Percentiles rank a stretch among this genome's conserved stretches.
These are phyloP conservation scores for Calcarisporium arbuscula DNA, from an alignment of 2,329 filamentous ascomycete species.

Conservation along the genomic window DNA sequence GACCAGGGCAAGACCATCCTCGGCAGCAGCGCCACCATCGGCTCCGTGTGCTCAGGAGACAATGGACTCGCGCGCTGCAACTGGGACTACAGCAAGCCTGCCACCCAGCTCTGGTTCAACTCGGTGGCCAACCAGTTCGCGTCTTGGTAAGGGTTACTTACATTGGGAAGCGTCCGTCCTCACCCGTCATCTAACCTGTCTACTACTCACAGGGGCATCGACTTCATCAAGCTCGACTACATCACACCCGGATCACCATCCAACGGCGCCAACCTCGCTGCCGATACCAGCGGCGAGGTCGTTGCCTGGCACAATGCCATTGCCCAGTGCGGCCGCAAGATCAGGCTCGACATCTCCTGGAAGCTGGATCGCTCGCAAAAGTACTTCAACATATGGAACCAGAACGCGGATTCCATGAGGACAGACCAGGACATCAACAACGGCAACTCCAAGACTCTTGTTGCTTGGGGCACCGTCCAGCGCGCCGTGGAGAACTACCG, in stretches of 20 bases:
- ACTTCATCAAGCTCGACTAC: constrained; percentile 10
- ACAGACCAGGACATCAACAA: constrained; percentile 10
- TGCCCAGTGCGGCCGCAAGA: constrained; percentile 5
- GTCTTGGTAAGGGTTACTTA: no score
- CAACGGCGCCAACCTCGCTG: constrained; percentile 9
- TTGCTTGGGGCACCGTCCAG: constrained; percentile 8
- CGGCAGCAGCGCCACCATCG: constrained; percentile 5
- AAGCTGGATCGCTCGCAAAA: constrained; percentile 9
- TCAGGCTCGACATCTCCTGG: constrained; percentile 10
- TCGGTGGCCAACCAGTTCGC: constrained; percentile 7
- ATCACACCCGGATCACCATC: constrained; percentile 7
- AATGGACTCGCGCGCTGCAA: constrained; percentile 8
- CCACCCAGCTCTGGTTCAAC: constrained; percentile 8
- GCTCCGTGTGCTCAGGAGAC: constrained; percentile 4
- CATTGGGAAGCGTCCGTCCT: no score
- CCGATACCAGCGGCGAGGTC: constrained; percentile 6
- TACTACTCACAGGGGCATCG: no score
- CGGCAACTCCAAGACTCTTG: constrained; percentile 7
- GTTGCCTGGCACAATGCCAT: constrained; percentile 8
- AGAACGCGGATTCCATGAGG: constrained; percentile 7
- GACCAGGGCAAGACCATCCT: constrained; percentile 7
- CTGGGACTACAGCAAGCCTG: constrained; percentile 9
- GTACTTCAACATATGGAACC: constrained; percentile 7
- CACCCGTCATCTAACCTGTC: no score
- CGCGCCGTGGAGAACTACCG: constrained; percentile 10